A percentile compares a stretch with the other conserved stretches of the same genome.
Conservation (phyloP, 2,329 filamentous ascomycete species). For the Aureobasidium mangrovei region DNA sequence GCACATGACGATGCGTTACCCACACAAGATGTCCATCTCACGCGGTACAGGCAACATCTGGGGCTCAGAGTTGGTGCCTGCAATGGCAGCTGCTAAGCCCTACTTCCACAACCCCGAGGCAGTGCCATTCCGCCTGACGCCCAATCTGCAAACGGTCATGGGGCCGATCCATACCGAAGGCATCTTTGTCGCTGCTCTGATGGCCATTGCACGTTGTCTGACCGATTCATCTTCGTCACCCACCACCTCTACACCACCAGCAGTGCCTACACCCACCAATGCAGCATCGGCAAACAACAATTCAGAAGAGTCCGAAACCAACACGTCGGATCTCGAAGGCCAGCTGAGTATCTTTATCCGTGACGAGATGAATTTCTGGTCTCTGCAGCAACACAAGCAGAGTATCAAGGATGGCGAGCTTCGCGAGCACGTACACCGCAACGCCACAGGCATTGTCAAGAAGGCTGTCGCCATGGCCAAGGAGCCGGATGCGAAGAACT, state of each 20-base stretch:
- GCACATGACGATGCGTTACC: constrained; percentile 93
- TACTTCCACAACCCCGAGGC: constrained; percentile 92
- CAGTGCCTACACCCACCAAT: constrained; percentile 16
- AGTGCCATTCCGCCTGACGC: constrained; percentile 93
- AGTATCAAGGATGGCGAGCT: constrained; percentile 58
- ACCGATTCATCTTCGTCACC: constrained; percentile 50
- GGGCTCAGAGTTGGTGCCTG: constrained; percentile 89
- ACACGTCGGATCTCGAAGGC: constrained; percentile 68
- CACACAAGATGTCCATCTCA: constrained; percentile 89
- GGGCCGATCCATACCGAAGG: constrained; percentile 92
- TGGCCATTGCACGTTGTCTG: constrained; percentile 91
- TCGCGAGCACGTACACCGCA: constrained; percentile 70
- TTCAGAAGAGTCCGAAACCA: constrained; percentile 9
- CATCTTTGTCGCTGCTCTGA: constrained; percentile 88
- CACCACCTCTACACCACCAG: constrained; percentile 11
- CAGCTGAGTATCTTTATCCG: constrained; percentile 90
- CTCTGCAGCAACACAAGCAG: constrained; percentile 66
- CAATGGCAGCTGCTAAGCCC: constrained; percentile 74
- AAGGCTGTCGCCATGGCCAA: constrained; percentile 74
- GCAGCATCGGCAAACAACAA: background rate
- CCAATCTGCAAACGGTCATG: constrained; percentile 92
- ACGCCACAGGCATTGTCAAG: constrained; percentile 88
- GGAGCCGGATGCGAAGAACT: constrained; percentile 52
- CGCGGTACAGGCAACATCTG: constrained; percentile 85
- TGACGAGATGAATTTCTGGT: constrained; percentile 98